Percentiles rank a stretch among this genome's conserved stretches.
Conservation (phyloP, 805 yeast genomes). For the Ogataea naganishii region DNA sequence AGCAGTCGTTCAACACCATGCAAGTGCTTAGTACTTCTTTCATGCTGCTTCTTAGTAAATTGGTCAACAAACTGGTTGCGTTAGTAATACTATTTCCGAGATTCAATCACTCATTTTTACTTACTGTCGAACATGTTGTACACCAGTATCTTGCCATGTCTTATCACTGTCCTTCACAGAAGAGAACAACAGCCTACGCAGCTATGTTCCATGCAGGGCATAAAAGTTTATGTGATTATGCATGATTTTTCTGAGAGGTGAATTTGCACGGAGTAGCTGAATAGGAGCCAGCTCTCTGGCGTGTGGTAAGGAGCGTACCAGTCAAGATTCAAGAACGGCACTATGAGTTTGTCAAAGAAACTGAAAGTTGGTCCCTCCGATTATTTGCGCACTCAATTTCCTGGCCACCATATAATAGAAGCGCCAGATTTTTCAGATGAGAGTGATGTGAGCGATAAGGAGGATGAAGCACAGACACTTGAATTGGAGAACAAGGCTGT, state of each 20-base stretch:
- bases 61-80: slow-evolving; percentile 27
- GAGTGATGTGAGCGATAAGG: slow-evolving; percentile 5
- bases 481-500: slow-evolving; percentile 1
- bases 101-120: slow-evolving; percentile 5
- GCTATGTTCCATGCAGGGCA: too few species aligned
- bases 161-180: too few species aligned
- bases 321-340: too few species aligned
- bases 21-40: slow-evolving; percentile 24
- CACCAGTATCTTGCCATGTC: slow-evolving; percentile 27
- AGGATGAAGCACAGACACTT: background rate
- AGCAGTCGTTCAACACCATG: slow-evolving; percentile 13
- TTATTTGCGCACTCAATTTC: too few species aligned
- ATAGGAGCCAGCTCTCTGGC: too few species aligned
- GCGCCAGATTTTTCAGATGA: slow-evolving; percentile 18
- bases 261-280: too few species aligned
- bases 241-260: too few species aligned
- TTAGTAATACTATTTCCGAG: background rate
- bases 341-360: too few species aligned
- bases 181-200: too few species aligned
- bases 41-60: slow-evolving; percentile 24
- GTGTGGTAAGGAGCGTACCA: too few species aligned
- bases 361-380: too few species aligned
- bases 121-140: slow-evolving; percentile 26
- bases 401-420: slow-evolving; percentile 12
- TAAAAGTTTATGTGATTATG: too few species aligned